Evolutionary conservation across 345 rosid genomes (phyloP).

Genomic region (Lepidium didymum): DNA sequence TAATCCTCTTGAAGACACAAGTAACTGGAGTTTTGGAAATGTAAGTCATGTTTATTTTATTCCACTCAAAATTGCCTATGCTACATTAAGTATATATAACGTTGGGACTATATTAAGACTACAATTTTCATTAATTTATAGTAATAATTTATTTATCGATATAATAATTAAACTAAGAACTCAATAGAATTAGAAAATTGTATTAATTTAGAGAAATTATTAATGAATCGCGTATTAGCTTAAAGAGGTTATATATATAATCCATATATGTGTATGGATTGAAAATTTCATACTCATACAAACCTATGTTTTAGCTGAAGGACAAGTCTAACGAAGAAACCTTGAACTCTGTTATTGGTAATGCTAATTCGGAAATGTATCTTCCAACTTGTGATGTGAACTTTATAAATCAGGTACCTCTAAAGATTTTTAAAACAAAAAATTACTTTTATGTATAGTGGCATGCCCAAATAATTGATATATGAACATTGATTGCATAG

Average conservation of each 20-base stretch:
- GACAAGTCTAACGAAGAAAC: not conserved
- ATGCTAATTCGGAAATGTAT: not conserved
- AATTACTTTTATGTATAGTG: not conserved
- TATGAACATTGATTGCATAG: conserved; percentile 11
- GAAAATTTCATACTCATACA: not conserved
- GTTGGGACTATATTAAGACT: no score
- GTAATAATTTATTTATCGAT: no score
- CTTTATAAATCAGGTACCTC: not conserved
- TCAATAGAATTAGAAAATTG: no score
- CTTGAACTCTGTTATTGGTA: not conserved
- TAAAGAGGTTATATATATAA: not conserved
- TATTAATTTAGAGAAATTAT: no score
- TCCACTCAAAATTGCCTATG: not conserved
- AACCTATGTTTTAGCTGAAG: not conserved
- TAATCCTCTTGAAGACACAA: not conserved
- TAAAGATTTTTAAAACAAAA: not conserved
- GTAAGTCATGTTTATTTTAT: conserved; percentile 5
- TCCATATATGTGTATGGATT: not conserved
- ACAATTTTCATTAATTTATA: no score
- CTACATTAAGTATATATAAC: no score
- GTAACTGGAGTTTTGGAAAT: not conserved
- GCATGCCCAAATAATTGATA: not conserved
- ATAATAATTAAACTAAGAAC: no score
- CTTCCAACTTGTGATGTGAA: not conserved
- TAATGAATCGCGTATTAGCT: no score